These are phyloP conservation scores for Phalaenopsis equestris DNA, from an alignment of 106 monocot genomes.

Conservation along the genomic window DNA sequence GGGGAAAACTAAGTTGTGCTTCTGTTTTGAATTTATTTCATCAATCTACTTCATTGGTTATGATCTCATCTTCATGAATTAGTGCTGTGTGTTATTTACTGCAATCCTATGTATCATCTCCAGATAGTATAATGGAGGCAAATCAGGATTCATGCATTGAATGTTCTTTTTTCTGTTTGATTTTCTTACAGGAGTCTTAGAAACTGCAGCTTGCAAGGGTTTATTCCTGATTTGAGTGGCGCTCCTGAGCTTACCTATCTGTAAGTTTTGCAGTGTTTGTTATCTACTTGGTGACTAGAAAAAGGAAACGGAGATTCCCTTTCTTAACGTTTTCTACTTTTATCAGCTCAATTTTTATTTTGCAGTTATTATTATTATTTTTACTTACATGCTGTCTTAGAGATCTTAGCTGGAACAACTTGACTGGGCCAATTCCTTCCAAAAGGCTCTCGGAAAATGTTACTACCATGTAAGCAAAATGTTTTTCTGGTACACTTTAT, in stretches of 20 bases:
- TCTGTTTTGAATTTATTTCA: too few species aligned
- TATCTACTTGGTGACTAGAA: background rate
- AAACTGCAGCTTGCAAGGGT: slow-evolving; percentile 75
- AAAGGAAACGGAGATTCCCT: background rate
- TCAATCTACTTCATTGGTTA: too few species aligned
- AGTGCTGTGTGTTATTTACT: too few species aligned
- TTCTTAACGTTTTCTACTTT: background rate
- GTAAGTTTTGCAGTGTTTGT: slow-evolving; percentile 31
- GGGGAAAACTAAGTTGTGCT: too few species aligned
- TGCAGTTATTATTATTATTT: background rate
- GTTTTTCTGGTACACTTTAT: background rate
- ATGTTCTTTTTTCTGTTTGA: background rate
- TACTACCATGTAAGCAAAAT: slow-evolving; percentile 50
- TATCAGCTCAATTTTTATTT: background rate
- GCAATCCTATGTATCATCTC: too few species aligned
- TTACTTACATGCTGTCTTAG: slow-evolving; percentile 29
- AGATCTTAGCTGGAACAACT: slow-evolving; percentile 77
- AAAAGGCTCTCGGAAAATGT: slow-evolving; percentile 40
- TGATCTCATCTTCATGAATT: too few species aligned
- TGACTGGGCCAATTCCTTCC: slow-evolving; percentile 54
- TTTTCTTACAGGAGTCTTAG: slow-evolving; percentile 58
- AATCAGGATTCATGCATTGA: too few species aligned
- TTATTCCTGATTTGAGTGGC: slow-evolving; percentile 58
- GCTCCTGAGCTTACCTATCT: slow-evolving; percentile 50
- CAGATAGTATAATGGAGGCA: too few species aligned